phyloP scores from a whole-genome alignment of 2,329 filamentous ascomycete species.

The Dactylellina drechsleri region DNA sequence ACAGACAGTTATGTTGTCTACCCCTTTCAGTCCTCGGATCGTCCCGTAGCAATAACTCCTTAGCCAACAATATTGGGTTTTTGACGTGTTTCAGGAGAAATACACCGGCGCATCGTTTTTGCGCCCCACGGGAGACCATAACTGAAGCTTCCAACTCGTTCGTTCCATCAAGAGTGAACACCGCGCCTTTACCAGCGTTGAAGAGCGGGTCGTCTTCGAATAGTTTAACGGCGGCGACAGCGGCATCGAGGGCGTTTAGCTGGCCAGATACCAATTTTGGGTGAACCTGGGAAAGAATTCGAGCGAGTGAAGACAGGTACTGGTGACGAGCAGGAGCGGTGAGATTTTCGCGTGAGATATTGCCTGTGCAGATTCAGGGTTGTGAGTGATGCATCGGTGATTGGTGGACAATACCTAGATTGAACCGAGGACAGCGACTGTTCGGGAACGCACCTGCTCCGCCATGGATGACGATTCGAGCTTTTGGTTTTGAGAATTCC shows the following conservation, averaged over 20 bases:
- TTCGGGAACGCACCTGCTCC: conserved; percentile 26
- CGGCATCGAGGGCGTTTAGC: conserved; percentile 73
- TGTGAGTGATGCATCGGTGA: not conserved
- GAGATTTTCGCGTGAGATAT: conserved; percentile 67
- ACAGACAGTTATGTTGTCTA: conserved; percentile 63
- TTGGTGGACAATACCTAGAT: not conserved
- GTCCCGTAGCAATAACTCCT: conserved; percentile 74
- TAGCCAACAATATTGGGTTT: conserved; percentile 80
- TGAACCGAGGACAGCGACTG: too few species aligned
- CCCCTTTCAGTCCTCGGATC: conserved; percentile 69
- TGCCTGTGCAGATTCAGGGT: conserved; percentile 27
- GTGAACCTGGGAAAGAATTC: conserved; percentile 68
- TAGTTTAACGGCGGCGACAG: conserved; percentile 77
- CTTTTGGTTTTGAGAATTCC: conserved; percentile 1
- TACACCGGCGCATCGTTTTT: conserved; percentile 81
- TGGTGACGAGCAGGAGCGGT: conserved; percentile 68
- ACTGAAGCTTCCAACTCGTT: conserved; percentile 88
- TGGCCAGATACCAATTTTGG: conserved; percentile 60
- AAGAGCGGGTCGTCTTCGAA: conserved; percentile 85
- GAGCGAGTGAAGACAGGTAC: conserved; percentile 71
- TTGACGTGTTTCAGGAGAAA: conserved; percentile 78
- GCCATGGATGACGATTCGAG: conserved; percentile 50
- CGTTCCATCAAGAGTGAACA: conserved; percentile 83
- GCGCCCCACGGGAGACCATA: conserved; percentile 79
- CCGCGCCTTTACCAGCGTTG: conserved; percentile 84